Evolutionary conservation across 768 basidiomycete species (phyloP), one percentile per base, ranked within the genome.

Genomic region (Gloeopeniophorella convolvens): DNA sequence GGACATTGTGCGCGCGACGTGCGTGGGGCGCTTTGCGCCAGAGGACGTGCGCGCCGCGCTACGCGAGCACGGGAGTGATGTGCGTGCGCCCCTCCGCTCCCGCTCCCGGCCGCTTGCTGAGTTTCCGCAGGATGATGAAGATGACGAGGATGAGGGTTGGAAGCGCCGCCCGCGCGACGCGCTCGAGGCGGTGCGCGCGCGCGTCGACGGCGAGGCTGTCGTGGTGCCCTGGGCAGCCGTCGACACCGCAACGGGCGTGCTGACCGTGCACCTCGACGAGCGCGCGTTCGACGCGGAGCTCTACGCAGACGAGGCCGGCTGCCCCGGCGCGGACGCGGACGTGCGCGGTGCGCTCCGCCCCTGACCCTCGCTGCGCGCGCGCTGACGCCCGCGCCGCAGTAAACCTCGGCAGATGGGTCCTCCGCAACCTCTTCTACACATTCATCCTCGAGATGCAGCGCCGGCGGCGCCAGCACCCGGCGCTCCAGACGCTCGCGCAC

Each of bases 201-300:
- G 89, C 32, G 88, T 98, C n/a, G 96, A 99, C 62, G 94, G 95
- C 24, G 92, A 98, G 63, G 90, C 88, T 0, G 83, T 89, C 24
- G 81, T 89, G 8, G 71, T 81, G 21, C 70, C 82, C 11, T 99
- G 95, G 95, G 85, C 88, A 32, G 77, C 76, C 13, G 84, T 89
- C 23, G 95, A 97, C 66, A 95, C 93, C 4, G 86, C 89, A 65
- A 83, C 85, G 7, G 95, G 95, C 6, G 78, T 90, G 20, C 71
- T 99, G 52, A 84, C 87, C 2, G 79, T 98, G 3, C 90, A 96
- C 66, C 59, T 99, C 37, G 87, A 79, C 39, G 92, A 96, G 58
- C 75, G 80, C 40, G 90, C 84, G 51, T 98, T 97, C 63, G 94
- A 98, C 48, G 88, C 89, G 5, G 96, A 99, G 68, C 82, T 95